Base-by-base conservation (phyloP, 176 grass and related monocot genomes). In the Saccharum spontaneum region DNA sequence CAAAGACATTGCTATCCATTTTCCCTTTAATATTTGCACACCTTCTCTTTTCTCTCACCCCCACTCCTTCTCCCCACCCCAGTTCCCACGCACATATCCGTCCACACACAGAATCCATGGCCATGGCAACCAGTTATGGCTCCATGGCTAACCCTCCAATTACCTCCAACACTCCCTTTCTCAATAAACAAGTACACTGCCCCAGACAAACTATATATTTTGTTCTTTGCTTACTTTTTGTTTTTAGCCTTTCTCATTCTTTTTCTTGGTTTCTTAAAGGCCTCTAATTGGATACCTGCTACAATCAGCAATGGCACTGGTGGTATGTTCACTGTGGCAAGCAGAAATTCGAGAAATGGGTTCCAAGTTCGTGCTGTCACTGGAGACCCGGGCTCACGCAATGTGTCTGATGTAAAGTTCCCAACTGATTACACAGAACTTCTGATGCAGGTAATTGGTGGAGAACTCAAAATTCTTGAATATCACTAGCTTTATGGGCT, bases 341-440 rank as follows among this genome's bases (percentile, higher is more conserved):
- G 48, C 9, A 87, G 60, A 43, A 86, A 68, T 73, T 79, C 15
- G 26, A 87, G 79, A 75, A 62, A 63, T 57, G 9, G 60, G 5
- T 79, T 83, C 69, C 60, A 74, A 69, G 73, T 88, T 17, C n/a
- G 16, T 81, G 89, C 89, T 73, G 80, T 94, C 69, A 88, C 87
- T 17, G 78, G 76, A 87, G 90, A 90, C 26, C 75, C 68, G 18
- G 85, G 68, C 78, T 82, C 80, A 69, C 48, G 55, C 23, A 90
- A 80, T 75, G 70, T 54, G n/a, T 90, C 81, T 74, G 85, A 86
- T 78, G 83, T 85, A 33, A 79, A 84, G 26, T 97, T 97, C 85
- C 94, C 94, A 78, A 84, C 7, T 26, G 77, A 94, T 90, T 97
- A 97, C 88, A 85, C 74, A 8, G 77, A 97, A 82, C 90, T 97